A percentile compares a stretch with the other conserved stretches of the same genome.
phyloP scores from a whole-genome alignment of 106 monocot species.

The Platanthera guangdongensis region DNA sequence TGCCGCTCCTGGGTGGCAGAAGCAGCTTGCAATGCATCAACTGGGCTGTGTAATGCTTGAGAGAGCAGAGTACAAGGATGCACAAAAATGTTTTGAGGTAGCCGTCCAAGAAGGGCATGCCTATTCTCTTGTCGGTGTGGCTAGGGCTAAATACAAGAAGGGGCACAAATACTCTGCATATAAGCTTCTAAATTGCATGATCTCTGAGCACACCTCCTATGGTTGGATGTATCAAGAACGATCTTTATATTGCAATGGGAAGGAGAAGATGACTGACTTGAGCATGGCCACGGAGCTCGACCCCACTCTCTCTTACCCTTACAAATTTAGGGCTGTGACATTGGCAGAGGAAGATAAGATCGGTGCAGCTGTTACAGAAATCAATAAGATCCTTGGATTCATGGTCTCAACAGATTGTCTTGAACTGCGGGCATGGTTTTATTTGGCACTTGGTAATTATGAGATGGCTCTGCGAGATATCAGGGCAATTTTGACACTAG shows the following conservation, averaged over 20 bases:
- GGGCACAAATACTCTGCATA: constrained; percentile 91
- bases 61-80: constrained; percentile 84
- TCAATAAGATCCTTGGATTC: constrained; percentile 90
- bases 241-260: constrained; percentile 67
- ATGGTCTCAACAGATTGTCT: constrained; percentile 82
- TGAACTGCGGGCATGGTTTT: constrained; percentile 90
- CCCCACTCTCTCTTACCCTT: constrained; percentile 72
- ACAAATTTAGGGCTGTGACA: constrained; percentile 68
- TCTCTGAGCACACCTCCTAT: constrained; percentile 36
- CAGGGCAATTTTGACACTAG: constrained; percentile 79
- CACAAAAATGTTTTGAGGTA: constrained; percentile 77
- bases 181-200: constrained; percentile 56
- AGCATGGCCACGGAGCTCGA: constrained; percentile 55
- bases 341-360: constrained; percentile 71
- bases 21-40: constrained; percentile 80
- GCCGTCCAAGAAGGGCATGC: constrained; percentile 60
- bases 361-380: constrained; percentile 68
- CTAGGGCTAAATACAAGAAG: constrained; percentile 75
- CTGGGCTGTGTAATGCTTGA: constrained; percentile 93
- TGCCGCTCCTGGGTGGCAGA: constrained; percentile 75
- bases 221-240: constrained; percentile 98
- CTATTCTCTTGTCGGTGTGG: constrained; percentile 73
- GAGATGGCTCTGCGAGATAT: constrained; percentile 67
- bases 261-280: constrained; percentile 76
- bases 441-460: constrained; percentile 53